Conservation (phyloP, 495 filamentous ascomycete genomes). For the Hapsidospora chrysogenum region DNA sequence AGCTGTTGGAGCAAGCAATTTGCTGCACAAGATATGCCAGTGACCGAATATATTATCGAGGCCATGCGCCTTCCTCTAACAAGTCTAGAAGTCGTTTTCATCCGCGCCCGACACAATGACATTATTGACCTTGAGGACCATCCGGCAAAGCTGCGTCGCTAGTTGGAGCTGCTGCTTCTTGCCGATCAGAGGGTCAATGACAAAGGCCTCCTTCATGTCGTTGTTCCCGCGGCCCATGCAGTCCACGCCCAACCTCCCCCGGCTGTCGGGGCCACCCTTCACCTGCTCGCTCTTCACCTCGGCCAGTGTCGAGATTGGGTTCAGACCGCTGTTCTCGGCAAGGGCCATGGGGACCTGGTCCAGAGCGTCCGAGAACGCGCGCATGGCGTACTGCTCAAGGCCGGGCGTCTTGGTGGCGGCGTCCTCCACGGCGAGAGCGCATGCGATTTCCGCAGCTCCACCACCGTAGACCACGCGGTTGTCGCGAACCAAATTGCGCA, state of each 20-base stretch:
- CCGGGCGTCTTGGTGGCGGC: slow-evolving; percentile 90
- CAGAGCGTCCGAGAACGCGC: slow-evolving; percentile 88
- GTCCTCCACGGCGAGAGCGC: slow-evolving; percentile 88
- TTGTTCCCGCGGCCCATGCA: slow-evolving; percentile 93
- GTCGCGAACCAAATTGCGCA: slow-evolving; percentile 87
- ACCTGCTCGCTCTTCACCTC: slow-evolving; percentile 91
- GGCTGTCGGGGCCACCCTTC: slow-evolving; percentile 59
- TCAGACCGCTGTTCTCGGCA: slow-evolving; percentile 90
- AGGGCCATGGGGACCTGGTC: slow-evolving; percentile 93
- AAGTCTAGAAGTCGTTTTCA: slow-evolving; percentile 72
- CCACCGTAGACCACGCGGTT: slow-evolving; percentile 98
- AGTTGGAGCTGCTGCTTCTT: slow-evolving; percentile 94
- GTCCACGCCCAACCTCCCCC: slow-evolving; percentile 71
- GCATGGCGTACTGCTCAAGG: slow-evolving; percentile 96
- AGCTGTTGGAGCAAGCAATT: too few species aligned
- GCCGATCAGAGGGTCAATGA: slow-evolving; percentile 93
- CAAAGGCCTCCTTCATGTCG: slow-evolving; percentile 93
- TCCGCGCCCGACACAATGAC: slow-evolving; percentile 90
- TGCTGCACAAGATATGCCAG: too few species aligned
- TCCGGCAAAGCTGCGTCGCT: slow-evolving; percentile 92
- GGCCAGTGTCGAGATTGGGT: slow-evolving; percentile 87
- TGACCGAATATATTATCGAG: too few species aligned
- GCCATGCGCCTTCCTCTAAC: neutral
- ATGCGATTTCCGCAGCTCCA: slow-evolving; percentile 94
- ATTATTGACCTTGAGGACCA: slow-evolving; percentile 97